phyloP scores from a whole-genome alignment of 1,139 yeast genomes.

The Magnusiomyces suaveolens region DNA sequence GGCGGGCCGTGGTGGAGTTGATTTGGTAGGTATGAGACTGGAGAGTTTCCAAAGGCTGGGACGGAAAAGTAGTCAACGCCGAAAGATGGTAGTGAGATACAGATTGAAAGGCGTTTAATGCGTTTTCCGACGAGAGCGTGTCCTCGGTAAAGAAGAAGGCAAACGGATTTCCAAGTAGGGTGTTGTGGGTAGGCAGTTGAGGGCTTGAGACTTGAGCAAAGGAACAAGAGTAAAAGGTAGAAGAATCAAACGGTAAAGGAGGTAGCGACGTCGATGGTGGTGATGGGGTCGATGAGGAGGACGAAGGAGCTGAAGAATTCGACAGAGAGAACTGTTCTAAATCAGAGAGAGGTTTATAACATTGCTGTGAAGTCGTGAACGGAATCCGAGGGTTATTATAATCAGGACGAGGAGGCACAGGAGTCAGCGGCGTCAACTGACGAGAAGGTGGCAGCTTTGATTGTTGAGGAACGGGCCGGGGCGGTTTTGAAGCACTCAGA shows the following conservation, averaged over 20 bases:
- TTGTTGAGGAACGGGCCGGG: not conserved
- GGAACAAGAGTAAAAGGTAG: not conserved
- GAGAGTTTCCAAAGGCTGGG: not conserved
- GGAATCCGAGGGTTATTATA: not conserved
- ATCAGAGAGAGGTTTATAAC: not conserved
- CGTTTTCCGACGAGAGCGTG: not conserved
- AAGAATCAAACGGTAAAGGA: not conserved
- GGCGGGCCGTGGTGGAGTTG: not conserved
- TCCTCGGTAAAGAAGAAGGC: conserved; percentile 8
- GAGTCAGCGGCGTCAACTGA: too few relatives aligned
- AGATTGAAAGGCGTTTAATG: conserved; percentile 6
- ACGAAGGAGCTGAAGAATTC: not conserved
- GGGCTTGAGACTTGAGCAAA: not conserved
- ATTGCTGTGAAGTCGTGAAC: not conserved
- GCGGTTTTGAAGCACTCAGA: not conserved
- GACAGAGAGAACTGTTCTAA: not conserved
- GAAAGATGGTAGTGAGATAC: conserved; percentile 3
- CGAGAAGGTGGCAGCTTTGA: not conserved
- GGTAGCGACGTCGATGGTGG: not conserved
- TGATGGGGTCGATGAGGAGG: not conserved
- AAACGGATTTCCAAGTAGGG: not conserved
- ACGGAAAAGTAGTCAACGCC: not conserved
- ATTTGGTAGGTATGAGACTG: not conserved
- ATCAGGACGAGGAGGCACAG: not conserved
- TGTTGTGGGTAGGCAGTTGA: not conserved